Conservation (phyloP, 257 asterid species). For the Ophiorrhiza pumila region DNA sequence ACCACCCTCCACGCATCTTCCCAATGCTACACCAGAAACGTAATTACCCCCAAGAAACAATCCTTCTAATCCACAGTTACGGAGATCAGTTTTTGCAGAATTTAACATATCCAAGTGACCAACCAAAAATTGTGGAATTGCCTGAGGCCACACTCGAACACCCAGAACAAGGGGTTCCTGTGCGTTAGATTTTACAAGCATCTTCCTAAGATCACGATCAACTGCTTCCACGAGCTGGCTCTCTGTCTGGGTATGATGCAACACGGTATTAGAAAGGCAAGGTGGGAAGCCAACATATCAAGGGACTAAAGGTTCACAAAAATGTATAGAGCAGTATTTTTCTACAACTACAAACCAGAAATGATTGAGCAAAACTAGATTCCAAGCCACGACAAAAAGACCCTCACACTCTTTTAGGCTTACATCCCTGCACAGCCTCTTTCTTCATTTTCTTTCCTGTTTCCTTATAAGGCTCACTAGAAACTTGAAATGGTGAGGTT, state of each 20-base stretch:
- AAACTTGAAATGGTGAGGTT: too few species aligned
- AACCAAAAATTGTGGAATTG: conserved; percentile 87
- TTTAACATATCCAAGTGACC: conserved; percentile 79
- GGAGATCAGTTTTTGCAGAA: conserved; percentile 59
- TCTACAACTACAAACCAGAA: not conserved
- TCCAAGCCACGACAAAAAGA: not conserved
- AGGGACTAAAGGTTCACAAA: not conserved
- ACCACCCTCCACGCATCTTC: conserved; percentile 92
- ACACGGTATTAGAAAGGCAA: conserved; percentile 16
- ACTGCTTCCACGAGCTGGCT: conserved; percentile 84
- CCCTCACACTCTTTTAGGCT: not conserved
- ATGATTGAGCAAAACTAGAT: not conserved
- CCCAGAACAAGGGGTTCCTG: conserved; percentile 68
- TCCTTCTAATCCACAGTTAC: conserved; percentile 55
- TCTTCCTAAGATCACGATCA: conserved; percentile 91
- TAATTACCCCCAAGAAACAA: conserved; percentile 88
- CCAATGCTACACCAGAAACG: conserved; percentile 89
- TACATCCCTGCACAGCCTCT: not conserved
- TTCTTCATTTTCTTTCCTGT: too few species aligned
- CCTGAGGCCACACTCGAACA: conserved; percentile 86
- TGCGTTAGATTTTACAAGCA: conserved; percentile 71
- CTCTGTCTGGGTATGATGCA: conserved; percentile 50
- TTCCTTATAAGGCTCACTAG: too few species aligned
- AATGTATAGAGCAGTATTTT: not conserved
- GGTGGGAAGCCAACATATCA: not conserved